Evolutionary conservation across 331 rosid species (phyloP).

Genomic region (Ulmus americana): DNA sequence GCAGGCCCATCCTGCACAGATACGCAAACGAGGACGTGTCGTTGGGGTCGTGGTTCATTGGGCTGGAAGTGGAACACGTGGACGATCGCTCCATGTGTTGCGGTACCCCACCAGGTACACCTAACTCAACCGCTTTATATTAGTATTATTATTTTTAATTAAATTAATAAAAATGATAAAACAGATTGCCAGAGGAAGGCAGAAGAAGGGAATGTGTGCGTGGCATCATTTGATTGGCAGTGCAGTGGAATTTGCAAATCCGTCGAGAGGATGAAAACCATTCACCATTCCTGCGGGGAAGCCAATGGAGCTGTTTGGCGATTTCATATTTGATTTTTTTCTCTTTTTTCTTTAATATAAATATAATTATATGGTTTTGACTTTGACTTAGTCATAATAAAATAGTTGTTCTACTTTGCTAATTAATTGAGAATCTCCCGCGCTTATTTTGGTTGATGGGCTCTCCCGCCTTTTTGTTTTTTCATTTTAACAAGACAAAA

Average conservation of each 20-base stretch:
- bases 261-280: conserved; percentile 60
- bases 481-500: no score
- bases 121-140: no score
- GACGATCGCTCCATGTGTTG: conserved; percentile 93
- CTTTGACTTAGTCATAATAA: no score
- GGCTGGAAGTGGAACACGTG: conserved; percentile 68
- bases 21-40: conserved; percentile 94
- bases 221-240: conserved; percentile 92
- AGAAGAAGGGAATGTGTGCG: conserved; percentile 60
- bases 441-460: no score
- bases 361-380: no score
- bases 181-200: conserved; percentile 79
- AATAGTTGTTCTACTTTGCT: no score
- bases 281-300: conserved; percentile 71
- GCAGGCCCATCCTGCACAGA: conserved; percentile 74
- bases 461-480: no score
- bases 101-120: conserved; percentile 65
- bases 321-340: conserved; percentile 34
- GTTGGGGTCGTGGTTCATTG: conserved; percentile 79
- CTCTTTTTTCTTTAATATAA: not conserved
- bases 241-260: conserved; percentile 89
- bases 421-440: no score
- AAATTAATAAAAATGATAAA: no score
- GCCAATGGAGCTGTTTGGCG: conserved; percentile 63
- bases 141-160: not conserved